Conservation (phyloP, 495 filamentous ascomycete genomes). For the Xylaria telfairii region DNA sequence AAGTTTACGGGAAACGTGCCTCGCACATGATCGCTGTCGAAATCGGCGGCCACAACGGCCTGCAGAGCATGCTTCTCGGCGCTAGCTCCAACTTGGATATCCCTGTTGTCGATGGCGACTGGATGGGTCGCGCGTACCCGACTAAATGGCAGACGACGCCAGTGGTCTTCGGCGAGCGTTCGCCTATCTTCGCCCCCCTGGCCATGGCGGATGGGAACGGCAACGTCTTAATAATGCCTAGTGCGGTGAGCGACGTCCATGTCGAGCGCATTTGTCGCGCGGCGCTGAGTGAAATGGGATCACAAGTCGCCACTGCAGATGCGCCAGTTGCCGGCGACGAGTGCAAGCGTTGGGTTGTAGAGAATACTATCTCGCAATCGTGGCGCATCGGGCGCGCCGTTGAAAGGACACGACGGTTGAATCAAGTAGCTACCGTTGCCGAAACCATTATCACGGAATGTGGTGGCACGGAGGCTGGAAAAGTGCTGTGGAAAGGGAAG, state of each 20-base stretch:
- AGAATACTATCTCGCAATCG: slow-evolving; percentile 57
- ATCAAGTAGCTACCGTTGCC: slow-evolving; percentile 56
- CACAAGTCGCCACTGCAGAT: slow-evolving; percentile 44
- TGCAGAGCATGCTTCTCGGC: slow-evolving; percentile 60
- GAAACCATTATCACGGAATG: slow-evolving; percentile 64
- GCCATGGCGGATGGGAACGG: slow-evolving; percentile 59
- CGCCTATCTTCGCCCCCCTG: slow-evolving; percentile 51
- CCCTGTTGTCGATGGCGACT: slow-evolving; percentile 61
- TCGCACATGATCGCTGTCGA: slow-evolving; percentile 57
- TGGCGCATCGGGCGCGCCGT: slow-evolving; percentile 64
- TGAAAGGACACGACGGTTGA: slow-evolving; percentile 51
- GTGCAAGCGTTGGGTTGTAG: slow-evolving; percentile 56
- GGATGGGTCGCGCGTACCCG: slow-evolving; percentile 64
- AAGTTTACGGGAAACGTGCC: slow-evolving; percentile 35
- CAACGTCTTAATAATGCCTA: slow-evolving; percentile 51
- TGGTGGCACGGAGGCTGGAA: slow-evolving; percentile 57
- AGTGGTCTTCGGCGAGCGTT: slow-evolving; percentile 57
- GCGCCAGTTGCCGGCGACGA: slow-evolving; percentile 49
- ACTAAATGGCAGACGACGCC: slow-evolving; percentile 64
- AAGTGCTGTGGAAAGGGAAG: slow-evolving; percentile 66
- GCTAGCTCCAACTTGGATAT: slow-evolving; percentile 55
- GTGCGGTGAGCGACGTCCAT: slow-evolving; percentile 45
- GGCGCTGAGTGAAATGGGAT: slow-evolving; percentile 55
- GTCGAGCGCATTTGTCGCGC: slow-evolving; percentile 51
- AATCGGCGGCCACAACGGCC: slow-evolving; percentile 62